A percentile compares a stretch with the other conserved stretches of the same genome.
Evolutionary conservation across 495 filamentous ascomycete genomes (phyloP).

Genomic region (Daldinia bambusicola): DNA sequence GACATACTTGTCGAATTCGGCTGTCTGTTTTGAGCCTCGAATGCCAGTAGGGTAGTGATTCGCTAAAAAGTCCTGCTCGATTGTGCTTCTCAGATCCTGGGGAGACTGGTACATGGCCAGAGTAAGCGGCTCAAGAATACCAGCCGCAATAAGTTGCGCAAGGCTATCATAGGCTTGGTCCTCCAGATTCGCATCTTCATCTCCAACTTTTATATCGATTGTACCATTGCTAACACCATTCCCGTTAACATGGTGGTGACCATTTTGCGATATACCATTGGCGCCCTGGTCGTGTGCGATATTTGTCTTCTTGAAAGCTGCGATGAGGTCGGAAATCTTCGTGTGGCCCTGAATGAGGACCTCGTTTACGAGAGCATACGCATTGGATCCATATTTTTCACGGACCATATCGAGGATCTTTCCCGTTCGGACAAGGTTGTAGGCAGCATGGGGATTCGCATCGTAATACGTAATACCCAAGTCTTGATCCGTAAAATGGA

Average conservation of each 20-base stretch:
- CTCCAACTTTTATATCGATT: conserved; percentile 32
- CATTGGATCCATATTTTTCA: conserved; percentile 72
- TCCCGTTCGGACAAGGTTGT: conserved; percentile 80
- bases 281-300: conserved; percentile 43
- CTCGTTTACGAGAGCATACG: conserved; percentile 75
- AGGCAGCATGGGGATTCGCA: conserved; percentile 76
- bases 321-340: conserved; percentile 73
- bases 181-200: conserved; percentile 43
- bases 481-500: conserved; percentile 73
- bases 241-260: conserved; percentile 28
- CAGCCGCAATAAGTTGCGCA: conserved; percentile 56
- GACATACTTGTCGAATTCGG: conserved; percentile 63
- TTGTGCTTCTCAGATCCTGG: conserved; percentile 50
- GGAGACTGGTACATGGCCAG: conserved; percentile 52
- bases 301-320: conserved; percentile 52
- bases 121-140: conserved; percentile 57
- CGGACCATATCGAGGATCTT: conserved; percentile 83
- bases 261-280: conserved; percentile 33
- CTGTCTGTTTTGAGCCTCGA: conserved; percentile 65
- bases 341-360: conserved; percentile 82
- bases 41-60: conserved; percentile 52
- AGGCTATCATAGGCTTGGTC: conserved; percentile 54
- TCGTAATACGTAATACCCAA: conserved; percentile 79
- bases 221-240: conserved; percentile 27
- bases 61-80: conserved; percentile 57